Base-by-base conservation (phyloP, 208 protist genomes). In the Herpetomonas samuelpessoai region DNA sequence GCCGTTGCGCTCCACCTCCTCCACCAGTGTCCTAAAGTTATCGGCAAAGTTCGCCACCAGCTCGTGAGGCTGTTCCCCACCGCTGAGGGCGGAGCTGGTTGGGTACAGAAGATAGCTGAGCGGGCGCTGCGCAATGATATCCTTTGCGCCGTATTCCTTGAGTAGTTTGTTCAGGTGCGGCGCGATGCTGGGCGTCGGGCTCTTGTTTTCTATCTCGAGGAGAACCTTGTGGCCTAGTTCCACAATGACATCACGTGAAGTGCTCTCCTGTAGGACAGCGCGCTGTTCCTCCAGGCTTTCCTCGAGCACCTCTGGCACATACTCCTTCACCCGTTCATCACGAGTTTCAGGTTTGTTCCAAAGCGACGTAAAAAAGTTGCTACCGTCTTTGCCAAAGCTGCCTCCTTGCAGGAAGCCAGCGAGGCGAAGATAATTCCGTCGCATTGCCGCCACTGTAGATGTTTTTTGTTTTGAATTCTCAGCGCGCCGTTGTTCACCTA, bases 51-150 rank as follows among this genome's bases (percentile, higher is more conserved):
- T 81, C 1, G 71, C 47, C 2, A 95, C 64, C 2, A 95, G 69
- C 52, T 95, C 88, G 56, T 92, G 75, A 1, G 81, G 59, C 65
- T 81, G 81, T 57, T 89, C 77, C 4, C 65, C 75, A 4, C 62
- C 66, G n/a, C 73, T 65, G 29, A 80, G 51, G 0, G 53, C 68
- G 3, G 72, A 78, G 3, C 69, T 83, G 62, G 31, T 78, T 2
- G 88, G 88, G 50, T 95, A 95, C n/a, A 95, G 65, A 28, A 95
- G 45, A 62, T 95, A 92, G 55, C 83, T 92, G 19, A 95, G 57
- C 10, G 85, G 79, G 12, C 88, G 68, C 54, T 91, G 88, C n/a
- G 78, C 65, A 68, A 95, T 95, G 18, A 95, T 38, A 46, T 92
- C 79, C 58, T 84, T 84, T 12, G 53, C 81, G 27, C 83, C 85